phyloP scores from a whole-genome alignment of 2,329 filamentous ascomycete species.

The Colletotrichum liriopes region DNA sequence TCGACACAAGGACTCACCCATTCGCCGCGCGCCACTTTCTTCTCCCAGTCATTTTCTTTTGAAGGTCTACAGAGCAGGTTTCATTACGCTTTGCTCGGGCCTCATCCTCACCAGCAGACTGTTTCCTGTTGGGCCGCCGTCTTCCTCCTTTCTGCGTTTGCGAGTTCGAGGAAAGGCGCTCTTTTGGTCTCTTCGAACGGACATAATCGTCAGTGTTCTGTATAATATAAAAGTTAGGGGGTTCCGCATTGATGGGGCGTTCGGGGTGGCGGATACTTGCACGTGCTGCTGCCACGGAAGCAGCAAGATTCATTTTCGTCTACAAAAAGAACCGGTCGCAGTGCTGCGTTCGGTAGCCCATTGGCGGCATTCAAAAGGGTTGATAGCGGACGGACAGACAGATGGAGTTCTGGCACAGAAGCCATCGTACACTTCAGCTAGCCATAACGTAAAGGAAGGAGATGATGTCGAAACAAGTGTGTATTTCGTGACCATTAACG shows the following conservation, averaged over 20 bases:
- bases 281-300: not conserved
- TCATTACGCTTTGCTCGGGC: not conserved
- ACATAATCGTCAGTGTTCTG: slow-evolving; percentile 19
- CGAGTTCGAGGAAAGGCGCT: not conserved
- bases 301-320: slow-evolving; percentile 7
- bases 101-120: not conserved
- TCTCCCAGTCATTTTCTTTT: not conserved
- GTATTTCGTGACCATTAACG: not conserved
- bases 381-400: not conserved
- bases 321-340: slow-evolving; percentile 1
- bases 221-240: slow-evolving; percentile 37
- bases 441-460: not conserved
- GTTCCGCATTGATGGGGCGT: slow-evolving; percentile 36
- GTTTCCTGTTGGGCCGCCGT: not conserved
- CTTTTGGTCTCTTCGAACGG: not conserved
- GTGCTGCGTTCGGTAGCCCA: slow-evolving; percentile 2
- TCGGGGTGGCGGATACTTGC: slow-evolving; percentile 23
- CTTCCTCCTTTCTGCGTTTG: not conserved
- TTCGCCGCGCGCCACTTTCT: not conserved
- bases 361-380: not conserved
- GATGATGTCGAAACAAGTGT: not conserved
- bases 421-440: not conserved
- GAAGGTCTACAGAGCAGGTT: not conserved
- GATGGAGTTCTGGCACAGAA: not conserved
- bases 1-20: not conserved